Conservation (phyloP, 129 eudicot genomes). For the Dittrichia graveolens region DNA sequence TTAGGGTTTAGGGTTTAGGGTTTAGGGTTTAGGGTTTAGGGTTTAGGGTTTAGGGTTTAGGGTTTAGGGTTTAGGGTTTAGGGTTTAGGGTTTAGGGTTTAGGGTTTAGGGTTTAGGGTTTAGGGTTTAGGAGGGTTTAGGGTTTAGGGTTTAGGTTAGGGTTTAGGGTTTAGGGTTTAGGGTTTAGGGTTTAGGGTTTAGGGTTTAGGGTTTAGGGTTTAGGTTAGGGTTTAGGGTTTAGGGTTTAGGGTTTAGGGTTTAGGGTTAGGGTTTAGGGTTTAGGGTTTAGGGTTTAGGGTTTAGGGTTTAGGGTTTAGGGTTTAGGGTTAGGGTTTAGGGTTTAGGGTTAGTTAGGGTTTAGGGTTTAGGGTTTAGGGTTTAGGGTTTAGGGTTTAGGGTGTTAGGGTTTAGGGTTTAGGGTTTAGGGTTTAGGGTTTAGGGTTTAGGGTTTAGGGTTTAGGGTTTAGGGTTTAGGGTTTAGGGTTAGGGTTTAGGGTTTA, state of each 20-base stretch:
- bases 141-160: conserved; percentile 3
- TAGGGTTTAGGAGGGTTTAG: conserved; percentile 2
- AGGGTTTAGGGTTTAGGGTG: conserved; percentile 6
- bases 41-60: conserved; percentile 2
- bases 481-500: conserved; percentile 5
- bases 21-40: not conserved
- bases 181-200: not conserved
- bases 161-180: not conserved
- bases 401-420: conserved; percentile 6
- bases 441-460: conserved; percentile 2
- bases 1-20: not conserved
- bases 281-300: not conserved
- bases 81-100: conserved; percentile 6
- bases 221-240: conserved; percentile 1
- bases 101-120: conserved; percentile 7
- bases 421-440: conserved; percentile 2
- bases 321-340: conserved; percentile 11
- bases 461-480: conserved; percentile 8
- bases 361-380: conserved; percentile 21
- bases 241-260: conserved; percentile 6
- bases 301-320: conserved; percentile 15
- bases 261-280: conserved; percentile 1
- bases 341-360: conserved; percentile 22
- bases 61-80: not conserved
- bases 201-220: conserved; percentile 1